Percentiles rank a stretch among this genome's conserved stretches.
Evolutionary conservation across 106 monocot species (phyloP).

Genomic region (Posidonia australis): DNA sequence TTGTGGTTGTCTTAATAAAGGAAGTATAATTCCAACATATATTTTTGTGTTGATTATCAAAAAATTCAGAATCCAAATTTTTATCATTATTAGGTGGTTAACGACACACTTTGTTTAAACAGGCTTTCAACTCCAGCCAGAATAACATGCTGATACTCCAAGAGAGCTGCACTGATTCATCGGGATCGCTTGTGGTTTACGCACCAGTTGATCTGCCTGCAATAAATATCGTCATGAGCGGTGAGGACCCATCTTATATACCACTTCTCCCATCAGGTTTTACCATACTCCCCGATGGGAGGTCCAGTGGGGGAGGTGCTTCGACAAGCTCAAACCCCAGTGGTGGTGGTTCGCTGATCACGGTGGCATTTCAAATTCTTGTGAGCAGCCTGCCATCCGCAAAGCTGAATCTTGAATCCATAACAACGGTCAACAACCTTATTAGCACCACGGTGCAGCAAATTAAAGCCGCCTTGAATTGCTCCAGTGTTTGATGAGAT

Average conservation of each 20-base stretch:
- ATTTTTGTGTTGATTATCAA: too few relatives aligned
- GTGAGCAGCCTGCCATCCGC: slow-evolving; percentile 67
- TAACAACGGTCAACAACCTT: slow-evolving; percentile 63
- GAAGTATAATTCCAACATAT: too few relatives aligned
- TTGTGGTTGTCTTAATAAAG: too few relatives aligned
- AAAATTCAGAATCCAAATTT: too few relatives aligned
- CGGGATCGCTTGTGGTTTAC: slow-evolving; percentile 68
- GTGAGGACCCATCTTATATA: slow-evolving; percentile 57
- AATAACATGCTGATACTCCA: slow-evolving; percentile 83
- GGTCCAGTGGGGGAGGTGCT: slow-evolving; percentile 10
- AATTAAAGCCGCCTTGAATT: slow-evolving; percentile 80
- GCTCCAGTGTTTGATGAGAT: slow-evolving; percentile 18
- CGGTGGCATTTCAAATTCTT: slow-evolving; percentile 78
- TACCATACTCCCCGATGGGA: slow-evolving; percentile 63
- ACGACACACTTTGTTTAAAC: background rate
- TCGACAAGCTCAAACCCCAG: slow-evolving; percentile 44
- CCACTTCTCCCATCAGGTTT: slow-evolving; percentile 84
- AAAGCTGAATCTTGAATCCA: slow-evolving; percentile 65
- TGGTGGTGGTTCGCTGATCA: slow-evolving; percentile 41
- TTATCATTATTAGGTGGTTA: too few relatives aligned
- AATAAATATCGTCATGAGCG: slow-evolving; percentile 69
- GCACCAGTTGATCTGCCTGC: slow-evolving; percentile 55
- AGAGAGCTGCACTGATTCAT: slow-evolving; percentile 83
- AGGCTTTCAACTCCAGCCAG: slow-evolving; percentile 49
- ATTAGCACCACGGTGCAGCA: slow-evolving; percentile 78